Conservation (phyloP, 768 basidiomycete genomes). For the Phlebiopsis gigantea region DNA sequence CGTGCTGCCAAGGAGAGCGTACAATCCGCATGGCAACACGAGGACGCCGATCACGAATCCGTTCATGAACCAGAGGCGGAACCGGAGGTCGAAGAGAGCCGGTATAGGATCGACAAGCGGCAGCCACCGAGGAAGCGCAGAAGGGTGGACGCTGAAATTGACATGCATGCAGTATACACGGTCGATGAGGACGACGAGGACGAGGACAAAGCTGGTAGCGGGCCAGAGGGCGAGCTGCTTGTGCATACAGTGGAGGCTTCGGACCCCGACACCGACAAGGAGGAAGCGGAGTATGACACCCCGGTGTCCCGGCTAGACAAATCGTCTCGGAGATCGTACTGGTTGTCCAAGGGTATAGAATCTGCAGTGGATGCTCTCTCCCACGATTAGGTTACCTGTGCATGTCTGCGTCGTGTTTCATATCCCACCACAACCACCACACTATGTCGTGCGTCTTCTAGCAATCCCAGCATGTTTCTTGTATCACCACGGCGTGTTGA, state of each 20-base stretch:
- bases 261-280: constrained; percentile 26
- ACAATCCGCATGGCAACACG: constrained; percentile 31
- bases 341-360: constrained; percentile 47
- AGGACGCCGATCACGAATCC: constrained; percentile 20
- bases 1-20: constrained; percentile 24
- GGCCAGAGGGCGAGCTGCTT: constrained; percentile 4
- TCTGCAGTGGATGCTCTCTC: constrained; percentile 18
- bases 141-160: constrained; percentile 31
- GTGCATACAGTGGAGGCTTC: constrained; percentile 15
- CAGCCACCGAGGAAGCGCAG: constrained; percentile 45
- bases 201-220: constrained; percentile 14
- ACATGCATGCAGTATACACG: constrained; percentile 45
- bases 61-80: constrained; percentile 1
- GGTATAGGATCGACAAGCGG: constrained; percentile 29
- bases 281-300: constrained; percentile 19
- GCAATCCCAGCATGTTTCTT: background rate
- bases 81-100: constrained; percentile 50
- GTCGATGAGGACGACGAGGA: constrained; percentile 45
- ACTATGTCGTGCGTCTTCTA: background rate
- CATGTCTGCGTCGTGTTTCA: background rate
- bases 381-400: constrained; percentile 7
- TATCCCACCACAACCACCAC: background rate
- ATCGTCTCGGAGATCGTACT: constrained; percentile 42
- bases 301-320: constrained; percentile 20
- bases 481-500: background rate